Evolutionary conservation across 2,329 filamentous ascomycete genomes (phyloP).

Genomic region (Ascochyta pisi): DNA sequence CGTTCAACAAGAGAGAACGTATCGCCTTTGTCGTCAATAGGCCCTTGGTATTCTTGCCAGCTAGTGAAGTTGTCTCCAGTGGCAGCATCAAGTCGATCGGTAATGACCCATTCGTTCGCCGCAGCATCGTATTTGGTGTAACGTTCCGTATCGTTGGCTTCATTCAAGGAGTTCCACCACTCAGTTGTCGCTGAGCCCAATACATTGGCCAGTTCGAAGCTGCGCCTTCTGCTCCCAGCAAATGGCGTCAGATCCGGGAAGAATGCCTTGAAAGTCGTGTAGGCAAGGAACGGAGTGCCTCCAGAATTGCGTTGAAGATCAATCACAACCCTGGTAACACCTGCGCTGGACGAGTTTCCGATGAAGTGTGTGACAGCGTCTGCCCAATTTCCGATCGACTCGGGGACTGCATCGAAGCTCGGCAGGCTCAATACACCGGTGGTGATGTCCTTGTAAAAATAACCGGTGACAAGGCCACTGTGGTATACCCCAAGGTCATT

Average conservation of each 20-base stretch:
- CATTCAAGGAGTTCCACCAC: constrained; percentile 11
- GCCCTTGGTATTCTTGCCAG: constrained; percentile 51
- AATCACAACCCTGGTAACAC: constrained; percentile 64
- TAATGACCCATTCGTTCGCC: constrained; percentile 21
- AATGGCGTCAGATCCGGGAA: constrained; percentile 53
- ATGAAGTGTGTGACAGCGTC: constrained; percentile 50
- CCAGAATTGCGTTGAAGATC: constrained; percentile 66
- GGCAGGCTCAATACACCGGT: constrained; percentile 52
- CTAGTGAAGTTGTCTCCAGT: constrained; percentile 42
- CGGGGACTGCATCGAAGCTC: constrained; percentile 38
- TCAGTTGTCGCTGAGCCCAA: constrained; percentile 5
- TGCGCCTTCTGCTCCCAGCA: constrained; percentile 53
- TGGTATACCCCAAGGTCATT: constrained; percentile 19
- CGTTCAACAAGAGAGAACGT: constrained; percentile 11
- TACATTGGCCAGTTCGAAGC: constrained; percentile 40
- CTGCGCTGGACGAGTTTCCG: constrained; percentile 48
- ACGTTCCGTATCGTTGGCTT: constrained; percentile 1
- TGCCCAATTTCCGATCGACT: constrained; percentile 26
- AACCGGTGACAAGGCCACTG: constrained; percentile 46
- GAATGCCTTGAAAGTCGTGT: constrained; percentile 54
- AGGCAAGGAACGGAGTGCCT: constrained; percentile 48
- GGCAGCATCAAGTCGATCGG: constrained; percentile 20
- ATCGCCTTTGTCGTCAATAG: constrained; percentile 24
- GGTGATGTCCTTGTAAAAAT: constrained; percentile 48
- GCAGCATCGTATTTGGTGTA: constrained; percentile 8